phyloP scores from a whole-genome alignment of 2,329 filamentous ascomycete genomes.

The Davidsoniella eucalypti region DNA sequence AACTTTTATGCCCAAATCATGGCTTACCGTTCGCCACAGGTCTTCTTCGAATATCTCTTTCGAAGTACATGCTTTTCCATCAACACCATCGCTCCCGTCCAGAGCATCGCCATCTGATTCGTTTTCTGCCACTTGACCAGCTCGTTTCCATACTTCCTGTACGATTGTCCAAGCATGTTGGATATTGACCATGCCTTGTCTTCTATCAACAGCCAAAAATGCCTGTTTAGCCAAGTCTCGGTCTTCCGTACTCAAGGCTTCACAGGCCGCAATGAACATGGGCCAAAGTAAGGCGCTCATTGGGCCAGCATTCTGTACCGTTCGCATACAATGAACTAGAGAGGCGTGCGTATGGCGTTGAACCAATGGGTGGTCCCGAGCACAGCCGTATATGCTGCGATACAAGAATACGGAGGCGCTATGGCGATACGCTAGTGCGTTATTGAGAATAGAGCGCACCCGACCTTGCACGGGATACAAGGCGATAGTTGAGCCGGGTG shows the following conservation, averaged over 20 bases:
- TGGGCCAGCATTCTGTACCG: conserved; percentile 38
- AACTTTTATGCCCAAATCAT: conserved; percentile 40
- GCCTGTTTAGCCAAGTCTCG: conserved; percentile 32
- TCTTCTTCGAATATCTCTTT: conserved; percentile 20
- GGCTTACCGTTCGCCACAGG: conserved; percentile 39
- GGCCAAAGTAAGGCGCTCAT: conserved; percentile 50
- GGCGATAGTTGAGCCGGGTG: conserved; percentile 5
- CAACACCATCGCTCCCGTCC: not conserved
- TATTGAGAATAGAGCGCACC: conserved; percentile 40
- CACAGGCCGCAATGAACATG: conserved; percentile 48
- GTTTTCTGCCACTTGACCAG: conserved; percentile 22
- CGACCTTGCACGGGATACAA: conserved; percentile 20
- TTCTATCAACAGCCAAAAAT: conserved; percentile 35
- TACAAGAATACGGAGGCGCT: conserved; percentile 42
- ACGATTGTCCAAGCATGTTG: conserved; percentile 43
- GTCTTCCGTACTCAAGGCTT: conserved; percentile 34
- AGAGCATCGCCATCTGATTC: not conserved
- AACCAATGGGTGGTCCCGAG: conserved; percentile 31
- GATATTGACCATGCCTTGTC: conserved; percentile 52
- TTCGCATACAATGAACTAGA: conserved; percentile 36
- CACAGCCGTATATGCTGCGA: conserved; percentile 33
- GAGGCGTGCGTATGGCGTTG: conserved; percentile 36
- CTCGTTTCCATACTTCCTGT: conserved; percentile 42
- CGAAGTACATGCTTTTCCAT: not conserved
- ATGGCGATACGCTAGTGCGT: conserved; percentile 43